Conservation (phyloP, 1,139 yeast genomes). For the Yamadazyma membranifaciens region DNA sequence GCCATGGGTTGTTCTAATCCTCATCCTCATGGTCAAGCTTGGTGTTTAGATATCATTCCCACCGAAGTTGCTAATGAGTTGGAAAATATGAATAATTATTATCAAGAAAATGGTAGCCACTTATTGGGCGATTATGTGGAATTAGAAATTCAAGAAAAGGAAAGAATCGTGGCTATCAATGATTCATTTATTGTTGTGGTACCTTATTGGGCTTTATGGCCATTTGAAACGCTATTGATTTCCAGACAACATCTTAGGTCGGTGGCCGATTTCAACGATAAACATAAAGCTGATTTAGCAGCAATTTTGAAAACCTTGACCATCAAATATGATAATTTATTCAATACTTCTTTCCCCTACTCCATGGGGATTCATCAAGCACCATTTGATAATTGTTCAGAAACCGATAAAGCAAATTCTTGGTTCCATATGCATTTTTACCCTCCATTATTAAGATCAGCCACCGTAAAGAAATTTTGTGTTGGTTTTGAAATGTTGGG, state of each 20-base stretch:
- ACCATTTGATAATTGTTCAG: conserved; percentile 43
- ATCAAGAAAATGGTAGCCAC: conserved; percentile 43
- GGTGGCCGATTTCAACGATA: conserved; percentile 46
- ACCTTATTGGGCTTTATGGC: conserved; percentile 87
- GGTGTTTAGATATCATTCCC: conserved; percentile 70
- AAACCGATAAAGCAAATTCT: conserved; percentile 40
- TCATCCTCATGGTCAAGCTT: conserved; percentile 80
- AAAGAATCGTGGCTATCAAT: conserved; percentile 58
- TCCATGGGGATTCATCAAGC: conserved; percentile 84
- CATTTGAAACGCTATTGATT: conserved; percentile 67
- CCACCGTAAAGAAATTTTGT: conserved; percentile 72
- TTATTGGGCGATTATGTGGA: conserved; percentile 65
- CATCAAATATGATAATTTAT: conserved; percentile 68
- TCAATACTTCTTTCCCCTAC: conserved; percentile 70
- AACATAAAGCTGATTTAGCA: conserved; percentile 59
- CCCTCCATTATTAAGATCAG: conserved; percentile 74
- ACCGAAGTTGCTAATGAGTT: conserved; percentile 67
- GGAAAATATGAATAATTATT: conserved; percentile 49
- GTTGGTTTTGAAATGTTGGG: conserved; percentile 81
- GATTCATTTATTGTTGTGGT: conserved; percentile 69
- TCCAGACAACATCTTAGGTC: conserved; percentile 56
- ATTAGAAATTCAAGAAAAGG: conserved; percentile 50
- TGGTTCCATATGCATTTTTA: conserved; percentile 81
- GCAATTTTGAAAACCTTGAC: conserved; percentile 53
- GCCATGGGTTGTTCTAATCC: conserved; percentile 86